Percentiles rank a stretch among this genome's conserved stretches.
Conservation (phyloP, 2,329 filamentous ascomycete species). For the Trichoderma simmonsii region DNA sequence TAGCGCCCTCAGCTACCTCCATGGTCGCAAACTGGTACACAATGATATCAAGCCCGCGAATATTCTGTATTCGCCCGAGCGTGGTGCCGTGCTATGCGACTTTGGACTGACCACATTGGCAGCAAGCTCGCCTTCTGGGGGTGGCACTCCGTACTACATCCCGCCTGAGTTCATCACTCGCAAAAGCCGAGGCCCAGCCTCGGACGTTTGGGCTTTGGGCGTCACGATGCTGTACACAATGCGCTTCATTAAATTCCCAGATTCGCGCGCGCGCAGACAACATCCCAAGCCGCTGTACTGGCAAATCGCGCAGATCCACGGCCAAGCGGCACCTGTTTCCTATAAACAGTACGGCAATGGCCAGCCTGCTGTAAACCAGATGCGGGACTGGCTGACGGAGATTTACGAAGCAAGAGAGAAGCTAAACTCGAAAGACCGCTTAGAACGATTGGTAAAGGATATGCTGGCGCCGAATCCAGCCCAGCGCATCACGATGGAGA, state of each 20-base stretch:
- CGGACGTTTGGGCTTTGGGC: constrained; percentile 59
- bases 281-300: constrained; percentile 54
- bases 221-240: constrained; percentile 60
- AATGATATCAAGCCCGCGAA: constrained; percentile 64
- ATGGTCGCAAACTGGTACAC: constrained; percentile 52
- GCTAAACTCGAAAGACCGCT: constrained; percentile 45
- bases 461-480: constrained; percentile 53
- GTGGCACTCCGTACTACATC: constrained; percentile 60
- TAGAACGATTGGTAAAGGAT: constrained; percentile 51
- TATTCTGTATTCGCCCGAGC: constrained; percentile 56
- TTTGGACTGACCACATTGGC: constrained; percentile 54
- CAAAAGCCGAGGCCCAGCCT: constrained; percentile 51
- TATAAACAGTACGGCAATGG: constrained; percentile 37
- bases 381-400: constrained; percentile 56
- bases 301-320: constrained; percentile 56
- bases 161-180: constrained; percentile 58
- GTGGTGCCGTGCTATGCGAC: constrained; percentile 59
- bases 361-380: constrained; percentile 46
- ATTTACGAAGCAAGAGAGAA: constrained; percentile 46
- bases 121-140: constrained; percentile 45
- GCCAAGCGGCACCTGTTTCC: constrained; percentile 29
- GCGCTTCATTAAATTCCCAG: constrained; percentile 54
- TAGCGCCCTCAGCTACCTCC: constrained; percentile 54
- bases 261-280: constrained; percentile 46
- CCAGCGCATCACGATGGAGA: constrained; percentile 54